Conservation (phyloP, 2,329 filamentous ascomycete species). For the Conoideocrella luteorostrata region DNA sequence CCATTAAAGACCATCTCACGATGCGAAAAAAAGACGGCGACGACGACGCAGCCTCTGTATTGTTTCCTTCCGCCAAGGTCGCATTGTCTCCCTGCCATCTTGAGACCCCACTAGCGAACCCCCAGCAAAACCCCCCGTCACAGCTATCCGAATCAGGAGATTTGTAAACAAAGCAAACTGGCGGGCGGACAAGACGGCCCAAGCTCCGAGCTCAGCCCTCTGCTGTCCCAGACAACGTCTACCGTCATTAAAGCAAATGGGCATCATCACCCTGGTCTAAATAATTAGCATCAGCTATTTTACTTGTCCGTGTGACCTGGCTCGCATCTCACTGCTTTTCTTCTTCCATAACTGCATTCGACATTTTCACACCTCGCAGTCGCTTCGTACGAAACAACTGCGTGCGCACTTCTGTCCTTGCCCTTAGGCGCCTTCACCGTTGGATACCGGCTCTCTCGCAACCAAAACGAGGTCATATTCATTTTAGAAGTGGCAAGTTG, state of each 20-base stretch:
- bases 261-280: conserved; percentile 5
- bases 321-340: not conserved
- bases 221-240: conserved; percentile 30
- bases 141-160: conserved; percentile 31
- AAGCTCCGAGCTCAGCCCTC: conserved; percentile 20
- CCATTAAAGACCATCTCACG: conserved; percentile 13
- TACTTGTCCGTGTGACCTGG: conserved; percentile 5
- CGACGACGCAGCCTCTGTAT: conserved; percentile 10
- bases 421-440: not conserved
- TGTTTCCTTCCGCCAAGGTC: conserved; percentile 7
- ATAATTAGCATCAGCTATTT: conserved; percentile 1
- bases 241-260: conserved; percentile 9
- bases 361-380: not conserved
- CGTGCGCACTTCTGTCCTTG: not conserved
- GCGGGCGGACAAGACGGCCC: conserved; percentile 22
- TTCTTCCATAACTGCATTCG: not conserved
- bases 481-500: conserved; percentile 10
- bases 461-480: not conserved
- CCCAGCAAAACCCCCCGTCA: conserved; percentile 12
- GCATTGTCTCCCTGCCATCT: conserved; percentile 3
- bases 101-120: conserved; percentile 7
- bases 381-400: not conserved
- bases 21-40: conserved; percentile 13
- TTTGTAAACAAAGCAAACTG: conserved; percentile 39
- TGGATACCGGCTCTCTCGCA: not conserved